Percentiles rank a stretch among this genome's conserved stretches.
These are phyloP conservation scores for Colletotrichum melonis DNA, from an alignment of 2,329 filamentous ascomycete species.

Conservation along the genomic window DNA sequence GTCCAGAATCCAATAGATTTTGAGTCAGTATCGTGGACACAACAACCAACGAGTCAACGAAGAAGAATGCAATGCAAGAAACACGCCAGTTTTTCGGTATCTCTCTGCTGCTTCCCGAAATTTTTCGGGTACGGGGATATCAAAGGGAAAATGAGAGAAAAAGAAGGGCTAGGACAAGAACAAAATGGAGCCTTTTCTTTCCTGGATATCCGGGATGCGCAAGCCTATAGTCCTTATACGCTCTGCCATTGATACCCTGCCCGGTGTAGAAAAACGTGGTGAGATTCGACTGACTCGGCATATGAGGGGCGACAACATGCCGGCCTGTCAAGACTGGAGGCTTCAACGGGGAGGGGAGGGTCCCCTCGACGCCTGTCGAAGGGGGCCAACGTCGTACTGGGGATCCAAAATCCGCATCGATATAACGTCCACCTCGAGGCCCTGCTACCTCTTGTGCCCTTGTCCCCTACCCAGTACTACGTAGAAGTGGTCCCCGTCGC, in stretches of 20 bases:
- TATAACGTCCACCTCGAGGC: neutral
- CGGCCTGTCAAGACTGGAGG: neutral
- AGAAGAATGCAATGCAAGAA: neutral
- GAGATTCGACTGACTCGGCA: constrained; percentile 7
- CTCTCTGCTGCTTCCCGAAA: neutral
- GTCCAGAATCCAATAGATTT: neutral
- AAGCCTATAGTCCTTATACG: constrained; percentile 23
- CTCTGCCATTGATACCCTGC: neutral
- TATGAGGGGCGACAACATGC: constrained; percentile 2
- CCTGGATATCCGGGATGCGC: neutral
- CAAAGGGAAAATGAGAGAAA: neutral
- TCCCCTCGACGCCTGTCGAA: neutral
- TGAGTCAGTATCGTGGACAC: neutral
- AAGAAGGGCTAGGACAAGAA: neutral
- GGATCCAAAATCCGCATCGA: constrained; percentile 13
- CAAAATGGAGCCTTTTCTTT: neutral
- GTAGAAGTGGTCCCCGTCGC: constrained; percentile 17
- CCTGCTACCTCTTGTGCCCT: constrained; percentile 6
- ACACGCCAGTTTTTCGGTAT: neutral
- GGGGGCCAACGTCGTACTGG: constrained; percentile 12
- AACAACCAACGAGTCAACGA: neutral
- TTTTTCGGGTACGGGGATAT: neutral
- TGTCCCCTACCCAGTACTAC: constrained; percentile 9
- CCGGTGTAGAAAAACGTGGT: constrained; percentile 4
- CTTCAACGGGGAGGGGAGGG: neutral